Percentiles rank a stretch among this genome's conserved stretches.
Evolutionary conservation across 306 rosid species (phyloP).

Genomic region (Corylus avellana): DNA sequence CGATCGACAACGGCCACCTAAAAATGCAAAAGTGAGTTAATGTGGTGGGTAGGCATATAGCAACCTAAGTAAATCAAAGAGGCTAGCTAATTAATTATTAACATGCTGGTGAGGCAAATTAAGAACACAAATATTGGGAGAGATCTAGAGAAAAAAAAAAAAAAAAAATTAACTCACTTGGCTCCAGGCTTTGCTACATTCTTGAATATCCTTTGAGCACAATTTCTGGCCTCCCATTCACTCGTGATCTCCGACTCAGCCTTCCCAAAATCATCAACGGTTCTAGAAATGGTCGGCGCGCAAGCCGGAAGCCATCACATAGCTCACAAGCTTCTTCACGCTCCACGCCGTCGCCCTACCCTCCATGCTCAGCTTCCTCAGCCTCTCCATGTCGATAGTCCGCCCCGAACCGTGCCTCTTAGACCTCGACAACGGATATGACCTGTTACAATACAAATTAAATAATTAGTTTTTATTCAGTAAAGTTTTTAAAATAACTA

Average conservation of each 20-base stretch:
- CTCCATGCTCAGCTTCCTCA: slow-evolving; percentile 41
- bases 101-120: too few relatives aligned
- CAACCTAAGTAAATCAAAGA: too few relatives aligned
- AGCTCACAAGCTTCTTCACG: slow-evolving; percentile 37
- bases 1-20: too few relatives aligned
- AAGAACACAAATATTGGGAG: too few relatives aligned
- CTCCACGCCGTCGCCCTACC: slow-evolving; percentile 44
- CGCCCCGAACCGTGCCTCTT: slow-evolving; percentile 24
- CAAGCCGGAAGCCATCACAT: slow-evolving; percentile 43
- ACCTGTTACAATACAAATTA: too few relatives aligned
- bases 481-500: too few relatives aligned
- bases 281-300: slow-evolving; percentile 46
- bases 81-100: too few relatives aligned
- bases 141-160: too few relatives aligned
- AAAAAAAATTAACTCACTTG: slow-evolving; percentile 29
- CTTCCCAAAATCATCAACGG: slow-evolving; percentile 42
- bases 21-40: too few relatives aligned
- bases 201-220: slow-evolving; percentile 46
- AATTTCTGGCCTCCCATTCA: slow-evolving; percentile 50
- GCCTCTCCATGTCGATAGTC: slow-evolving; percentile 42
- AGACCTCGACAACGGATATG: slow-evolving; percentile 12
- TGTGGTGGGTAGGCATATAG: too few relatives aligned
- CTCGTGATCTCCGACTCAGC: slow-evolving; percentile 51
- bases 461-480: too few relatives aligned
- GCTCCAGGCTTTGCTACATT: slow-evolving; percentile 48